Evolutionary conservation across 1,139 yeast genomes (phyloP), one percentile per base, ranked within the genome.

Genomic region (Yamadazyma triangularis): DNA sequence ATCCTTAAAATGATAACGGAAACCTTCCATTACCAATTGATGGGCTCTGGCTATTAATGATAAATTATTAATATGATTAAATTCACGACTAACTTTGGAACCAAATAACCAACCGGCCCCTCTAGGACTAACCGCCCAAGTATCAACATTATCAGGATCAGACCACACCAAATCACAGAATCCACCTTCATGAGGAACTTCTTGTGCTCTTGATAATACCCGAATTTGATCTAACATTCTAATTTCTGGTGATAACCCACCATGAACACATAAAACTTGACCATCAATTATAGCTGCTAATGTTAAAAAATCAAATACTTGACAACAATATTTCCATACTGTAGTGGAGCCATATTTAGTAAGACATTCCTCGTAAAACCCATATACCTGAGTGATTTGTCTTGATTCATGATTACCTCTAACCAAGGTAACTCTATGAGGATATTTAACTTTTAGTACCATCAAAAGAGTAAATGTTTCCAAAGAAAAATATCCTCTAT

Each of bases 41-140:
- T 91, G 98, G 0, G 98, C 98, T 50, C 98, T 74, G 8, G 98
- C 97, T 39, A 91, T 87, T 41, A 91, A 70, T 42, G 77, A 76
- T 39, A 91, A 68, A 43, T 89, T 87, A 55, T 91, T 91, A 31
- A 86, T 91, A 54, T 89, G 95, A 56, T 88, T 88, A 60, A 91
- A 91, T 58, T 89, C 96, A 40, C 95, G 64, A 14, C 95, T 93
- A 26, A 89, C 96, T 54, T 85, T 82, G 13, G 86, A 77, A 15
- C 98, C 98, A 58, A 91, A 91, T 32, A 89, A 66, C 96, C 96
- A 91, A 12, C 98, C 98, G 0, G 98, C 98, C 39, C 98, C 98
- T 53, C 98, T 74, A 14, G 97, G 96, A 27, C 95, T 82, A n/a
- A 91, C 95, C 11, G 95, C 96, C 98, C 98, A 91, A 13, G 95